Base-by-base conservation (phyloP, 495 filamentous ascomycete genomes). In the Aspergillus olivimuriae region DNA sequence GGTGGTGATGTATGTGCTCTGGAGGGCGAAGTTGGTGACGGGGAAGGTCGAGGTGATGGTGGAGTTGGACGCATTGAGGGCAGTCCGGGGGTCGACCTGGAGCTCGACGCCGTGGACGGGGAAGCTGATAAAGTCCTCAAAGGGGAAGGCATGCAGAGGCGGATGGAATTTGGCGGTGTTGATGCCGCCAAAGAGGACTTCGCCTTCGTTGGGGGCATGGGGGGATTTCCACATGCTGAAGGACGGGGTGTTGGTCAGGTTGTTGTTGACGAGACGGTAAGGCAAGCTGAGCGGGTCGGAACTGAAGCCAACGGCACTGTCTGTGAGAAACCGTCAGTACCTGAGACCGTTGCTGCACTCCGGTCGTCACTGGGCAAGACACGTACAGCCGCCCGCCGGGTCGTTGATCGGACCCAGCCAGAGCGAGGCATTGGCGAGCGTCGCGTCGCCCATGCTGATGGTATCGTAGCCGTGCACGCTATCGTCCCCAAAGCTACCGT, bases 131-230 rank as follows among this genome's bases (percentile, higher is more conserved):
- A 30, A 7, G 14, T 42, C 39, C 12, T 19, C 18, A 11, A 42
- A 42, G 3, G 39, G 31, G 16, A 42, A 42, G 39, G 39, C 39
- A 18, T 42, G 39, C 14, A 42, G 26, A 42, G 39, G 39, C 4
- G 23, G 23, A 19, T 15, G 28, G 39, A 42, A 42, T 17, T 42
- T 42, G 24, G 39, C 39, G 2, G 39, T 30, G 39, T 42, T 42
- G 39, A 42, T 42, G 39, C 39, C 39, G 22, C 39, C 39, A 26
- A 42, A 42, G 24, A 42, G 16, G 15, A 42, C 19, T 28, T 28
- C 24, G 3, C 39, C 15, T 24, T 30, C 39, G 39, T 24, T 15
- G 8, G 24, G 28, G 39, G 28, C 24, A 26, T 30, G 14, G n/a
- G 39, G 24, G 16, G 28, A 24, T 14, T 30, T 24, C 39, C 39